Conservation (phyloP, 352 stramenopile species). For the Pythium insidiosum region DNA sequence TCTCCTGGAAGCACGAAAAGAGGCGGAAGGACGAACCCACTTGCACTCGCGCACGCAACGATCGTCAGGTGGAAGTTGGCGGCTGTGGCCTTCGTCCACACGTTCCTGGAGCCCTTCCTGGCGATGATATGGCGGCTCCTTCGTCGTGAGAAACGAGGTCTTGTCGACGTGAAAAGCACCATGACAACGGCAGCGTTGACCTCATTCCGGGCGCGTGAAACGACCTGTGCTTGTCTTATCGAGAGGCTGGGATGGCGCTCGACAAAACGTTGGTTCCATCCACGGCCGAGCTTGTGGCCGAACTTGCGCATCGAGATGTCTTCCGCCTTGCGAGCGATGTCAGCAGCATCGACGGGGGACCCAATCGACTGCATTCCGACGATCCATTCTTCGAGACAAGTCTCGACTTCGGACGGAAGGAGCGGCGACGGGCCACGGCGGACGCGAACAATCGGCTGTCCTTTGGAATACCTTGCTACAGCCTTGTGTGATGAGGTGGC, state of each 20-base stretch:
- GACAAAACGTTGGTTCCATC: constrained; percentile 18
- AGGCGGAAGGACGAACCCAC: constrained; percentile 4
- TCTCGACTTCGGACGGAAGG: constrained; percentile 3
- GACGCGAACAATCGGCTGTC: no score
- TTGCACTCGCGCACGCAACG: constrained; percentile 13
- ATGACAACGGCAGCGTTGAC: constrained; percentile 1
- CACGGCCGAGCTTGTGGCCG: not conserved
- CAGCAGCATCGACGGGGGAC: not conserved
- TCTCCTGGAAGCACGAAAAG: constrained; percentile 14
- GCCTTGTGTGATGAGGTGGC: no score
- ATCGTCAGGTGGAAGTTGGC: constrained; percentile 21
- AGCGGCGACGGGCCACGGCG: no score
- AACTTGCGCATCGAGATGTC: not conserved
- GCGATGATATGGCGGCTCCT: constrained; percentile 12
- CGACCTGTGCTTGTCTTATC: constrained; percentile 4
- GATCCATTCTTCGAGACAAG: constrained; percentile 9
- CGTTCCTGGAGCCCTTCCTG: constrained; percentile 14
- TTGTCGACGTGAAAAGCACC: constrained; percentile 20
- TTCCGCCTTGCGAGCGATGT: constrained; percentile 9
- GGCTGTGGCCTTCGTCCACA: constrained; percentile 10
- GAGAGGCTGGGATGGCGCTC: constrained; percentile 5
- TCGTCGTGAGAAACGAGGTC: constrained; percentile 9
- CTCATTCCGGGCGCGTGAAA: constrained; percentile 8
- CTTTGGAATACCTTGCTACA: no score
- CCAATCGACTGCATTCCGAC: constrained; percentile 11